Base-by-base conservation (phyloP, 352 stramenopile species). In the Phytopythium mirpurense region DNA sequence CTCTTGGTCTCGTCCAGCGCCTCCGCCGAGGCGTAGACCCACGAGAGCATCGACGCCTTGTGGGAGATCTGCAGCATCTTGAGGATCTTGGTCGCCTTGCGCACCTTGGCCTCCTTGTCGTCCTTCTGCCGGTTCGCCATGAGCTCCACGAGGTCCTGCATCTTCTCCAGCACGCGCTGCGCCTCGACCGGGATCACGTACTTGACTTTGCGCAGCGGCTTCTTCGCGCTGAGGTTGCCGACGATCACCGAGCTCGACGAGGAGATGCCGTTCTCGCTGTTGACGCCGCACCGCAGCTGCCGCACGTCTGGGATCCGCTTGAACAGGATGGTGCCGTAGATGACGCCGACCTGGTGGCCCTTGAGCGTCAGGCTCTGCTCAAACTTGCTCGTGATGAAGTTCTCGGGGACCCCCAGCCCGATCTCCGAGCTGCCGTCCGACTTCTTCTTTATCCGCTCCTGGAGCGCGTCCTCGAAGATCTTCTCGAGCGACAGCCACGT, bases 41-140 rank as follows among this genome's bases (percentile, higher is more conserved):
- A 95, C 29, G 83, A 94, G 8, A 95, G 57, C 83, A 95, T 95
- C 5, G 85, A 95, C 1, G 77, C 85, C 54, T 95, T 95, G 69
- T 95, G 85, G 7, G 85, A 94, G 12, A 93, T 80, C 54, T 94
- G 83, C 21, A 95, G 69, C 81, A 95, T 90, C 63, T 93, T 91
- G 24, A 95, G 44, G 57, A 95, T 93, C 61, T 95, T 95, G 5
- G 83, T 94, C 0, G 85, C 85, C 47, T 95, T 95, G 12, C 85
- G 73, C n/a, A 94, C 85, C 61, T 94, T 95, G 11, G 67, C 82
- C 70, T 95, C 85, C 59, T 95, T 93, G 63, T 94, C 85, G 50
- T 95, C 85, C 58, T 95, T 95, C 58, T 92, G 83, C 5, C 83
- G 81, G 27, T 87, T 86, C 4, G 83, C 74, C 85, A 95, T 95